Base-by-base conservation (phyloP, 495 filamentous ascomycete species). In the Podospora fimiseda region DNA sequence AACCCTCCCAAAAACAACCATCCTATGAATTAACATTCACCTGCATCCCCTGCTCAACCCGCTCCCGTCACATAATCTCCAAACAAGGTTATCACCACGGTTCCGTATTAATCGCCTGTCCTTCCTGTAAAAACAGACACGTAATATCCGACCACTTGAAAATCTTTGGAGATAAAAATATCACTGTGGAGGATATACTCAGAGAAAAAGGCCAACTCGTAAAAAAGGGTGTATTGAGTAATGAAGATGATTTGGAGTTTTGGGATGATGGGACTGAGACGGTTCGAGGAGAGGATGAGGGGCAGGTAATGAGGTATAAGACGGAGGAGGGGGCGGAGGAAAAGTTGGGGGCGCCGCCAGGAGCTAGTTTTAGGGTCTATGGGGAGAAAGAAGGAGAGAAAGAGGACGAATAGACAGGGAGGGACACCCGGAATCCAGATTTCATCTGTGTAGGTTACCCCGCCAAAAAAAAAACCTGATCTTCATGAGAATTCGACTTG, bases 51-150 rank as follows among this genome's bases (percentile, higher is more conserved):
- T 99, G 93, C 74, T 67, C 66, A 9, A 62, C 76, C 4, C 84
- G 94, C 23, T 91, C 88, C 4, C 70, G 78, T 2, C 93, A 97
- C 64, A 74, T 68, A 9, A 74, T 99, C 52, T 86, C 86, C 19
- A 96, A 96, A 69, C 93, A 95, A 55, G 93, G 88, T 13, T 99
- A 96, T 65, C 90, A 96, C 66, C 71, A 83, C 20, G 93, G 93
- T 20, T 88, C 87, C 0, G 86, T 95, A 11, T 72, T 97, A 40
- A 89, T 99, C 43, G 82, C 81, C 27, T 99, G 93, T 62, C 90
- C 91, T 0, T 68, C 69, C 0, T 99, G 93, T 68, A 77, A 83
- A 59, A 88, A 86, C 60, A 77, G 89, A 18, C 93, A 99, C 74
- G 72, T 97, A 50, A 96, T 99, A 60, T 84, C 80, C 62, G 93